These are phyloP conservation scores for Cylindrotheca closterium DNA, from an alignment of 108 stramenopile species.

Conservation along the genomic window DNA sequence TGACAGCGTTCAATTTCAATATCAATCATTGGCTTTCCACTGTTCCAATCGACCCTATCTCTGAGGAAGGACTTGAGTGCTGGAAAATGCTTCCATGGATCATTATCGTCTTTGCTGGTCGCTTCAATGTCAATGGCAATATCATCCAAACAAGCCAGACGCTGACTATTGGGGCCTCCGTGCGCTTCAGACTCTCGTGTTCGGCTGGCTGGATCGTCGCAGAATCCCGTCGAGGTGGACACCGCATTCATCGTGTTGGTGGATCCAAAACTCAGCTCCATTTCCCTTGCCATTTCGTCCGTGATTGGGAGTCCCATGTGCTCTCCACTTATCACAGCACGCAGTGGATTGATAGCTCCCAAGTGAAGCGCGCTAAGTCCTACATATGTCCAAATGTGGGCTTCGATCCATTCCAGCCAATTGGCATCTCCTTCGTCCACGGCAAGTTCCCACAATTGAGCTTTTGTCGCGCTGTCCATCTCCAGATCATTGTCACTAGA, in stretches of 20 bases:
- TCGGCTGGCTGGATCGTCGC: constrained; percentile 32
- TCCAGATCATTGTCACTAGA: constrained; percentile 17
- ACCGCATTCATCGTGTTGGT: constrained; percentile 78
- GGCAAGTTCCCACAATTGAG: constrained; percentile 67
- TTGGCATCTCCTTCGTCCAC: constrained; percentile 71
- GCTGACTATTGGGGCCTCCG: constrained; percentile 27
- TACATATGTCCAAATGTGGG: constrained; percentile 81
- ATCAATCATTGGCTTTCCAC: constrained; percentile 57
- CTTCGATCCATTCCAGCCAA: constrained; percentile 78
- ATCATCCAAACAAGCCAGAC: constrained; percentile 76
- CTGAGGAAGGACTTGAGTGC: constrained; percentile 59
- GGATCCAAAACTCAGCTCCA: constrained; percentile 84
- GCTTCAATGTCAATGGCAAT: constrained; percentile 62
- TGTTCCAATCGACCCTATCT: constrained; percentile 76
- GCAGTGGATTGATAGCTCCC: constrained; percentile 83
- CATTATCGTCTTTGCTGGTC: constrained; percentile 22
- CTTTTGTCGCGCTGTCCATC: constrained; percentile 20
- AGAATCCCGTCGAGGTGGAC: constrained; percentile 69
- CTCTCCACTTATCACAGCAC: constrained; percentile 82
- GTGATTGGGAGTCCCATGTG: constrained; percentile 88
- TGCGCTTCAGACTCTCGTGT: constrained; percentile 5
- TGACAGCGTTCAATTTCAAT: constrained; percentile 59
- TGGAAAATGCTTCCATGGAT: constrained; percentile 76
- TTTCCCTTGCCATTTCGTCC: constrained; percentile 64
- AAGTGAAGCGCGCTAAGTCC: constrained; percentile 78